Percentiles rank a stretch among this genome's conserved stretches.
These are phyloP conservation scores for Ajuga reptans DNA, from an alignment of 305 asterid species.

Conservation along the genomic window DNA sequence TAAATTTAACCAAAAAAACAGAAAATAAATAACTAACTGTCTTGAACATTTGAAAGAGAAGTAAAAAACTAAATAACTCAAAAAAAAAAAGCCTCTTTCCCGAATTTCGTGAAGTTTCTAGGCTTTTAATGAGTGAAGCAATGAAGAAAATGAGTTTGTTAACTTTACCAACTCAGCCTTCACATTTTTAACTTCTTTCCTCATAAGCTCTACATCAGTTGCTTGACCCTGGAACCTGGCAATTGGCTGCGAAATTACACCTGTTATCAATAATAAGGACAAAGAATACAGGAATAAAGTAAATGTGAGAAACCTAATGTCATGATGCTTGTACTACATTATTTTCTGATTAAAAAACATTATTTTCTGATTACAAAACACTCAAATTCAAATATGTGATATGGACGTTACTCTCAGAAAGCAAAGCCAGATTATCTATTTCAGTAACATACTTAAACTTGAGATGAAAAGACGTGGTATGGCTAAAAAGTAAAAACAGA, in stretches of 20 bases:
- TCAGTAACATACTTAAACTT: not conserved
- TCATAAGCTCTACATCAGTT: conserved; percentile 77
- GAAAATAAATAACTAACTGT: too few relatives aligned
- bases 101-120: not conserved
- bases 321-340: not conserved
- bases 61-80: not conserved
- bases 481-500: conserved; percentile 23
- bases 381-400: not conserved
- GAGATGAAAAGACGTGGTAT: not conserved
- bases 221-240: conserved; percentile 94
- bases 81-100: not conserved
- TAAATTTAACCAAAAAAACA: too few relatives aligned
- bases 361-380: too few relatives aligned
- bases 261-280: not conserved
- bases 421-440: conserved; percentile 15
- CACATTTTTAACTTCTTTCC: conserved; percentile 65
- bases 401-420: conserved; percentile 10
- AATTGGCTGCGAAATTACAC: conserved; percentile 60
- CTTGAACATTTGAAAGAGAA: not conserved
- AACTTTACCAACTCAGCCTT: conserved; percentile 68
- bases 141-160: conserved; percentile 1
- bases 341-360: too few relatives aligned
- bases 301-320: not conserved
- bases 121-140: conserved; percentile 7
- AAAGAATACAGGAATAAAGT: not conserved